phyloP scores from a whole-genome alignment of 805 yeast genomes.

The Saccharomycopsis vini region DNA sequence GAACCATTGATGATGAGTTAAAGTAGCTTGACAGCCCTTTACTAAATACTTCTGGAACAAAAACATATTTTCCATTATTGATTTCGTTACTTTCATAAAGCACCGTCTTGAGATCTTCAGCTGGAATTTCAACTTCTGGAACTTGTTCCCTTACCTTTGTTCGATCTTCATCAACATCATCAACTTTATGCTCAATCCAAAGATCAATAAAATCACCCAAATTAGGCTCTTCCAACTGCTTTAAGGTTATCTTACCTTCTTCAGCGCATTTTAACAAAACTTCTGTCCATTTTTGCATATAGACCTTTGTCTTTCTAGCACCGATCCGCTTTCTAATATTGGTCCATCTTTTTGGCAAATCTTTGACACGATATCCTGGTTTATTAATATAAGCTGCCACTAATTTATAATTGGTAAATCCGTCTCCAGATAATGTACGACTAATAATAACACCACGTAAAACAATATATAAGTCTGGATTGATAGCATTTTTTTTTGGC shows the following conservation, averaged over 20 bases:
- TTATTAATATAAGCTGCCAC: constrained; percentile 23
- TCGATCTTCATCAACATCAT: constrained; percentile 31
- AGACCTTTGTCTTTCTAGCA: constrained; percentile 41
- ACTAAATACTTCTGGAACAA: constrained; percentile 26
- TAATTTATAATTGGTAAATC: constrained; percentile 1
- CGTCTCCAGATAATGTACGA: constrained; percentile 9
- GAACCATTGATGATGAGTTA: no score
- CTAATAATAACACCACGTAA: constrained; percentile 12
- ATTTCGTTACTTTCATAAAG: constrained; percentile 33
- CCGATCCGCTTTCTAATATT: constrained; percentile 56
- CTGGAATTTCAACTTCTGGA: not conserved
- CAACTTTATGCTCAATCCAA: constrained; percentile 43
- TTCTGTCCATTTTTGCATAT: constrained; percentile 56
- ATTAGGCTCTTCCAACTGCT: constrained; percentile 44
- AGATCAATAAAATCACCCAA: constrained; percentile 43
- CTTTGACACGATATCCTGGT: constrained; percentile 26
- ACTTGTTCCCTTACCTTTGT: constrained; percentile 1
- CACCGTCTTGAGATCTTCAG: constrained; percentile 17
- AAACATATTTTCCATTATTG: constrained; percentile 39
- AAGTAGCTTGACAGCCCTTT: no score
- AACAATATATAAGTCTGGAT: no score
- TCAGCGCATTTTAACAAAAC: constrained; percentile 52
- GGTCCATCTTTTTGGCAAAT: constrained; percentile 62
- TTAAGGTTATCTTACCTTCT: constrained; percentile 40
- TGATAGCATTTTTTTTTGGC: no score